Base-by-base conservation (phyloP, 495 filamentous ascomycete species). In the Lasiosphaeria ovina region DNA sequence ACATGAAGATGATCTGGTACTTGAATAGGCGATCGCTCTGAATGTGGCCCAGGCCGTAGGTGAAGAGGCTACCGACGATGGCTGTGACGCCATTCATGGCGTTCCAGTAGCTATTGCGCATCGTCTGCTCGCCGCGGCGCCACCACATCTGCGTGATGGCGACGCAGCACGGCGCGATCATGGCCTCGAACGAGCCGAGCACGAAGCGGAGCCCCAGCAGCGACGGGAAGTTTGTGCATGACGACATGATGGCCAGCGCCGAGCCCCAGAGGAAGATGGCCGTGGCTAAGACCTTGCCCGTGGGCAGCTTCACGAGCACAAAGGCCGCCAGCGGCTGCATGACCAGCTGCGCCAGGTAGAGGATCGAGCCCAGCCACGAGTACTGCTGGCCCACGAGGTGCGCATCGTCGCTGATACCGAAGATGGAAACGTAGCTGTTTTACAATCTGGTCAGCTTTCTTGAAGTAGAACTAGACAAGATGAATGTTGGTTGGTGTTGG, bases 1-100 rank as follows among this genome's bases (percentile, higher is more conserved):
- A 82, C 58, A 86, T 64, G 64, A 85, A 87, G 56, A 85, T 81
- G 34, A 80, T 76, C 74, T 89, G 84, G 58, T 85, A 87, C 16
- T 81, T 75, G 53, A 79, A 78, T 47, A 88, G 75, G 9, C 74
- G 64, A 0, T 74, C 57, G 36, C 79, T 83, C 0, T 76, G 57
- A 59, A 87, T 85, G 62, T 87, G 84, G 1, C 82, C 85, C 9
- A 89, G 74, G 17, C 83, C 83, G 55, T 82, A 88, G 1, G 81
- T 81, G 35, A 86, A 77, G 38, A 86, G 57, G 47, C 76, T 77
- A 36, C 71, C 77, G 24, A 81, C 73, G 35, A 82, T 78, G 54
- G 73, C 72, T 12, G 77, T 78, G 4, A 79, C 63, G 5, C 81
- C 79, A 55, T 80, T 76, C 80, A 82, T 83, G 32, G 78, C 72